Conservation (phyloP, 371 early-diverging fungal species). For the Mucor indicus region DNA sequence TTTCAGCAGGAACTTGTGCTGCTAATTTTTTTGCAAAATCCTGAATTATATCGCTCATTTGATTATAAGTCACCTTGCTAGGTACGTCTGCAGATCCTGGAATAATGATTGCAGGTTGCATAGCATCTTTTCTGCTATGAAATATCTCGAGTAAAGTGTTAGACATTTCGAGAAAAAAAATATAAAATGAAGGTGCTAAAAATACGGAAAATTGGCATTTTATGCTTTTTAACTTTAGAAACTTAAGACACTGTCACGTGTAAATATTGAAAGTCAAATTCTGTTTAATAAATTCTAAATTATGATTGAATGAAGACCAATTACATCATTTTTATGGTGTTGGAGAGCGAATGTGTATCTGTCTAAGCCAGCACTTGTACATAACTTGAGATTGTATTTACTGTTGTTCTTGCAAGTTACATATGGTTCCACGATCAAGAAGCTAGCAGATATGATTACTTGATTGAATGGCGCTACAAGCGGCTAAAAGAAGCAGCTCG, state of each 20-base stretch:
- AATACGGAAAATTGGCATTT: not conserved
- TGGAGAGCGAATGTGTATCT: too few relatives aligned
- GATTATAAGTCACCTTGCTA: constrained; percentile 26
- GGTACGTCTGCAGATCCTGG: constrained; percentile 39
- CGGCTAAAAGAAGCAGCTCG: too few relatives aligned
- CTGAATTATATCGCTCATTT: constrained; percentile 30
- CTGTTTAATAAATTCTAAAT: too few relatives aligned
- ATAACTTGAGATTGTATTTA: too few relatives aligned
- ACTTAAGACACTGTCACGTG: not conserved
- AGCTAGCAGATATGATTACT: too few relatives aligned
- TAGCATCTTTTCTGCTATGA: constrained; percentile 11
- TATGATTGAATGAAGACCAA: too few relatives aligned
- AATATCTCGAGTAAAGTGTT: constrained; percentile 30
- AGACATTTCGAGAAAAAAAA: constrained; percentile 11
- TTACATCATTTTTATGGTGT: too few relatives aligned
- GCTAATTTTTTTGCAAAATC: constrained; percentile 39
- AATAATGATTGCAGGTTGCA: constrained; percentile 37
- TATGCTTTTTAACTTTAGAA: constrained; percentile 4
- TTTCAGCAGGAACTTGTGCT: constrained; percentile 21
- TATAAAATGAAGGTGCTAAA: not conserved
- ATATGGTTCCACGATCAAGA: too few relatives aligned
- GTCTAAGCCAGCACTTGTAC: too few relatives aligned
- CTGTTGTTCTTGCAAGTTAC: too few relatives aligned
- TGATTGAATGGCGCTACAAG: too few relatives aligned
- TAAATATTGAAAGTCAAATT: too few relatives aligned